These are phyloP conservation scores for Zymoseptoria brevis DNA, from an alignment of 2,329 filamentous ascomycete genomes.

Conservation along the genomic window DNA sequence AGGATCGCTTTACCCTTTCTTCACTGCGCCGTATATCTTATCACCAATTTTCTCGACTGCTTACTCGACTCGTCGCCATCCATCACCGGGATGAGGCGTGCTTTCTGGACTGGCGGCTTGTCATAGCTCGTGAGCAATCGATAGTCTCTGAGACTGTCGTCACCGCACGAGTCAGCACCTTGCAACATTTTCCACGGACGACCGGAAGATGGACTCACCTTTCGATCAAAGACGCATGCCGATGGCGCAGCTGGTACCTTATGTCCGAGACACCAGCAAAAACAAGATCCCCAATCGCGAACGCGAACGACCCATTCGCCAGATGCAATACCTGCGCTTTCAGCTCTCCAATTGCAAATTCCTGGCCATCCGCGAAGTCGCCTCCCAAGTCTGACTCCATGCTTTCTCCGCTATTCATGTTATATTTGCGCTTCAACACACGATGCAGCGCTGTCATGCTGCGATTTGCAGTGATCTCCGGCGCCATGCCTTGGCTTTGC, in stretches of 20 bases:
- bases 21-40: constrained; percentile 11
- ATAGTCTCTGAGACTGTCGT: constrained; percentile 9
- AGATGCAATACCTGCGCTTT: constrained; percentile 13
- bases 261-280: constrained; percentile 12
- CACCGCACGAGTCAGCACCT: background rate
- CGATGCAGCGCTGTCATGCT: constrained; percentile 14
- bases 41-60: constrained; percentile 13
- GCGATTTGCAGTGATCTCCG: constrained; percentile 11
- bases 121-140: constrained; percentile 13
- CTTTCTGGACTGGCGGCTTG: constrained; percentile 10
- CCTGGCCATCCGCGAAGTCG: constrained; percentile 12
- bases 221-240: constrained; percentile 2
- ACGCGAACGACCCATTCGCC: constrained; percentile 11
- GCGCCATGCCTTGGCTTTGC: constrained; percentile 10
- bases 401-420: constrained; percentile 11
- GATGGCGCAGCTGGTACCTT: constrained; percentile 11
- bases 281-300: constrained; percentile 16
- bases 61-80: constrained; percentile 5
- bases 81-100: constrained; percentile 12
- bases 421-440: constrained; percentile 16
- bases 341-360: constrained; percentile 14
- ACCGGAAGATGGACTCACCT: background rate
- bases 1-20: background rate
- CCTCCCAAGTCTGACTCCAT: background rate
- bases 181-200: background rate